Evolutionary conservation across 2,329 filamentous ascomycete genomes (phyloP), one percentile per base, ranked within the genome.

Genomic region (Thyridium curvatum): DNA sequence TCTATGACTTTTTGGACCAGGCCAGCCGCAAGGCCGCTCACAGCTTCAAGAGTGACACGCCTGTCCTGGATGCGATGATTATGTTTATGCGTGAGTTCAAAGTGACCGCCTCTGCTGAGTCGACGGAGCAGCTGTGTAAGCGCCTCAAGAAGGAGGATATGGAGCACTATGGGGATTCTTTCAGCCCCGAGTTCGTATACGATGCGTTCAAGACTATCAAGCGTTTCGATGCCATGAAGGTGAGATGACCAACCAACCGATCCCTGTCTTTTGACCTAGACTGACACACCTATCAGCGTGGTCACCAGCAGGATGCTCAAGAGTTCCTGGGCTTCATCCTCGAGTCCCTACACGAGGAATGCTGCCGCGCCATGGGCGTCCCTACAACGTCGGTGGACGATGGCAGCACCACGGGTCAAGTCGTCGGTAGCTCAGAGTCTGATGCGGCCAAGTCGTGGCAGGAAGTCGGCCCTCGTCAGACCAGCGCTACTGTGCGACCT

Each of bases 281-380:
- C 18, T 30, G 8, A 36, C 46, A 62, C 40, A 37, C 21, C 37
- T 37, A 43, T 32, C 47, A 89, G 82, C 85, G 89, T 44, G 93
- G 93, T 13, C 91, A 96, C 52, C 93, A 98, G 59, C 91, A 98
- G 68, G 93, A 98, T 65, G 93, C 93, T 1, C 89, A 98, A 56
- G 93, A 98, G 55, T 98, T 98, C 50, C 69, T 98, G 17, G 91
- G 90, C 1, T 94, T 97, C 58, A 70, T 98, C 28, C 72, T 98
- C 4, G 90, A 95, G 54, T 87, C 88, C 35, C 77, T 98, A 28
- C 90, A 96, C 52, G 90, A 97, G 47, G 93, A 98, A 60, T 96
- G 90, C 57, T 79, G 81, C 13, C 74, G 82, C 41, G 82, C 91
- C 34, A 85, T 94, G 66, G 77, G 77, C 46, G 40, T 37, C 8